Percentiles rank a stretch among this genome's conserved stretches.
Evolutionary conservation across 345 rosid genomes (phyloP).

Genomic region (Gossypium australe): DNA sequence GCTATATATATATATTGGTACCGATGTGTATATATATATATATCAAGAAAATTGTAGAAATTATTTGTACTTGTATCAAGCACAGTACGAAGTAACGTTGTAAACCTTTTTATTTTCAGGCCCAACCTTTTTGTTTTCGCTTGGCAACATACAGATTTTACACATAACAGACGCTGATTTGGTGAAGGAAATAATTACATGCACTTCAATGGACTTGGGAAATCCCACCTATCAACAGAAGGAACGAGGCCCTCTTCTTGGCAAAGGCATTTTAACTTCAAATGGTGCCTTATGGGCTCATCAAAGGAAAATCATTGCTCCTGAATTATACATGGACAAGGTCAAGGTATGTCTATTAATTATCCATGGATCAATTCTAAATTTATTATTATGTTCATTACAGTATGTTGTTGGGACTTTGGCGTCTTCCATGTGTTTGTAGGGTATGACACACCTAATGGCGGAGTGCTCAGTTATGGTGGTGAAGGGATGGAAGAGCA

Average conservation of each 20-base stretch:
- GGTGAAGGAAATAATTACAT: constrained; percentile 27
- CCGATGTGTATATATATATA: too few species aligned
- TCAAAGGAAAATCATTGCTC: constrained; percentile 11
- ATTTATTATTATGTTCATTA: too few species aligned
- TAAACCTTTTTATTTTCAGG: constrained; percentile 7
- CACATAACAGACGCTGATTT: constrained; percentile 13
- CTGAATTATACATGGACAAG: constrained; percentile 10
- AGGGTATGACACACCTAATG: constrained; percentile 39
- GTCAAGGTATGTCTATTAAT: constrained; percentile 17
- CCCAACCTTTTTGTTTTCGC: constrained; percentile 12
- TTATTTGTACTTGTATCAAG: too few species aligned
- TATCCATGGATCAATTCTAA: neutral
- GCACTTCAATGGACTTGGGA: constrained; percentile 26
- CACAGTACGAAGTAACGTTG: too few species aligned
- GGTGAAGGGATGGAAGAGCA: constrained; percentile 21
- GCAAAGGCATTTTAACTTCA: constrained; percentile 29
- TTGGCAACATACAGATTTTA: constrained; percentile 19
- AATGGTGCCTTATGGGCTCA: constrained; percentile 30
- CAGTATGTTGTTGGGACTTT: too few species aligned
- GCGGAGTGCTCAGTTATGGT: constrained; percentile 18
- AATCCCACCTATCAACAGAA: constrained; percentile 26
- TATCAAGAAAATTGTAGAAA: too few species aligned
- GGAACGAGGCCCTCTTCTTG: constrained; percentile 22
- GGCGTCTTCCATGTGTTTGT: neutral
- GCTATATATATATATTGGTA: too few species aligned